Evolutionary conservation across 768 basidiomycete species (phyloP).

Genomic region (Trametes meyenii): DNA sequence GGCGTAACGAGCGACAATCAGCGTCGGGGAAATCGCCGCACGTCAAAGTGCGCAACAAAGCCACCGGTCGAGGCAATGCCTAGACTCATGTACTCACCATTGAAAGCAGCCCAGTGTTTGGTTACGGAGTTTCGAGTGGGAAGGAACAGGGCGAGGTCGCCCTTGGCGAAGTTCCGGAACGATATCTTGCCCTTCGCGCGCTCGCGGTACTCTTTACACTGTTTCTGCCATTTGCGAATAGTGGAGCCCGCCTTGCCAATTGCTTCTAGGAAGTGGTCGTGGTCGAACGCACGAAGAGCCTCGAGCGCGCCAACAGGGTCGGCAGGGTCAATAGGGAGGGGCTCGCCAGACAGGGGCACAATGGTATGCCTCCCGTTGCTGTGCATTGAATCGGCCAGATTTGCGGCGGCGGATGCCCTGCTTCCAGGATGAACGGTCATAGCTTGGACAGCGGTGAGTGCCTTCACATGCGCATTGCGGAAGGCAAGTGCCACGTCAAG

Average conservation of each 20-base stretch:
- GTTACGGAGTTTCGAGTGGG: slow-evolving; percentile 93
- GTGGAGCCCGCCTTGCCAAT: slow-evolving; percentile 82
- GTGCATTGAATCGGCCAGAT: slow-evolving; percentile 53
- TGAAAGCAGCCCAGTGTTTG: slow-evolving; percentile 98
- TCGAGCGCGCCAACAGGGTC: slow-evolving; percentile 75
- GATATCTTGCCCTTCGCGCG: slow-evolving; percentile 96
- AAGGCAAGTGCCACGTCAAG: slow-evolving; percentile 80
- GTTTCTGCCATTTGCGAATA: slow-evolving; percentile 96
- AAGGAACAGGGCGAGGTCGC: slow-evolving; percentile 93
- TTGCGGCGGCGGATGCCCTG: slow-evolving; percentile 42
- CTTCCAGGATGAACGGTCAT: slow-evolving; percentile 51
- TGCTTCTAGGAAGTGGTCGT: slow-evolving; percentile 83
- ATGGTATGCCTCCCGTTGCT: slow-evolving; percentile 53
- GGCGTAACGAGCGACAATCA: neutral
- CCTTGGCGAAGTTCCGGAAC: slow-evolving; percentile 92
- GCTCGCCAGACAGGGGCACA: slow-evolving; percentile 57
- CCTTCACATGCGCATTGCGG: slow-evolving; percentile 75
- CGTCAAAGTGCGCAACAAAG: slow-evolving; percentile 24
- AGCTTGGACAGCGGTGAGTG: slow-evolving; percentile 60
- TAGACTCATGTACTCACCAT: slow-evolving; percentile 57
- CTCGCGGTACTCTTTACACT: slow-evolving; percentile 94
- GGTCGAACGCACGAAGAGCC: slow-evolving; percentile 72
- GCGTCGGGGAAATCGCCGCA: slow-evolving; percentile 37
- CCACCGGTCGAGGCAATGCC: slow-evolving; percentile 7
- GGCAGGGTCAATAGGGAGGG: slow-evolving; percentile 76